These are phyloP conservation scores for Aurantiochytrium sp. DNA, from an alignment of 108 stramenopile genomes.

Conservation along the genomic window DNA sequence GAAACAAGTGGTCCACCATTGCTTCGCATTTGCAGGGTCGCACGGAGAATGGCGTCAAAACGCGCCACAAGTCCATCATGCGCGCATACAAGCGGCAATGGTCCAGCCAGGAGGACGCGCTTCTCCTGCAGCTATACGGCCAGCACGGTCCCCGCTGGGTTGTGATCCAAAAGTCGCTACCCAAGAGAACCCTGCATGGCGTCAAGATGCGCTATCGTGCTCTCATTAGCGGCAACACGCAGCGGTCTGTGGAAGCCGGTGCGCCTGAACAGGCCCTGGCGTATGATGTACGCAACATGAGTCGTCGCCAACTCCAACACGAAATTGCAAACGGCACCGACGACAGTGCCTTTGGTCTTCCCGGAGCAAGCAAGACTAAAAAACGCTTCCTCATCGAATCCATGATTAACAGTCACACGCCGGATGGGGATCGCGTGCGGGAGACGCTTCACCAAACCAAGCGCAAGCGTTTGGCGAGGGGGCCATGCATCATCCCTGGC, in stretches of 20 bases:
- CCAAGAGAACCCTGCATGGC: neutral
- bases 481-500: neutral
- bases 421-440: neutral
- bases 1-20: constrained; percentile 18
- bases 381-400: neutral
- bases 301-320: neutral
- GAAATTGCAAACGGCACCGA: neutral
- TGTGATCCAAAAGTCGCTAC: neutral
- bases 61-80: neutral
- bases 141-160: neutral
- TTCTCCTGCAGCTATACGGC: neutral
- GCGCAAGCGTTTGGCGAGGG: neutral
- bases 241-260: neutral
- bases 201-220: neutral
- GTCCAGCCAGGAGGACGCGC: constrained; percentile 8
- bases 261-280: neutral
- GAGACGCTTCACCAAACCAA: neutral
- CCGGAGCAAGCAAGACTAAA: neutral
- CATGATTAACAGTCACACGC: neutral
- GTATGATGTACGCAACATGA: neutral
- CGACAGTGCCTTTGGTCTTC: too few relatives aligned
- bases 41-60: neutral
- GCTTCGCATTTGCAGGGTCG: neutral
- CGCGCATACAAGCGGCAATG: neutral
- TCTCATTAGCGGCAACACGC: neutral